Evolutionary conservation across 1,284 basidiomycete species (phyloP), one percentile per base, ranked within the genome.

Genomic region (Neonothopanus nambi): DNA sequence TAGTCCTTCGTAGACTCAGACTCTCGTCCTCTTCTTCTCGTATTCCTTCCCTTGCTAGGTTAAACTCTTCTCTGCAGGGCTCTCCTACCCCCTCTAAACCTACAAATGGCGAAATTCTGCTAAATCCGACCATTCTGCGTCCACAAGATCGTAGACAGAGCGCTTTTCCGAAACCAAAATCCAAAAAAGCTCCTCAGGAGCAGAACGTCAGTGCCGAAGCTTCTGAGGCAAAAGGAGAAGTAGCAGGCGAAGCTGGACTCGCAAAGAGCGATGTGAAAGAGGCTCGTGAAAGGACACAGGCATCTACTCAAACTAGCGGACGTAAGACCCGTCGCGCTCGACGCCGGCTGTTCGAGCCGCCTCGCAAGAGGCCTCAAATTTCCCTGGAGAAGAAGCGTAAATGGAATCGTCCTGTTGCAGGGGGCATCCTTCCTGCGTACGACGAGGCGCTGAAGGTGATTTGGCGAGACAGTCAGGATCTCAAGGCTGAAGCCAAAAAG

Each of bases 401-500:
- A 66, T 91, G 86, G 85, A 83, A 80, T 54, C 65, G 79, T n/a
- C 84, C 91, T 0, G 67, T 95, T 8, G 76, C 76, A 18, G 68
- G 71, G 17, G 91, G 91, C 6, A 74, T 83, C 6, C 70, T 93
- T 24, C 88, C 91, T 1, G 91, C 86, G 7, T 95, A 93, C 61
- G 93, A 96, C 70, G 79, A 88, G 57, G 91, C 93, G 2, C 70
- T 95, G 42, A 74, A 80, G 56, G 75, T 85, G 59, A 81, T 96
- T 57, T 72, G 76, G 44, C 62, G 65, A 8, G 82, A 89, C 65
- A 75, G 82, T 38, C 61, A 70, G 24, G 57, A 59, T 15, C 60
- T 82, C 37, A 67, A 68, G 52, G 63, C 60, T 12, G 68, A 74
- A 68, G 68, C 73, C 44, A 49, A 59, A 54, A 62, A 58, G 13